A percentile compares a stretch with the other conserved stretches of the same genome.
Evolutionary conservation across 139 green algal species (phyloP).

Genomic region (Axilococcus clingmanii): DNA sequence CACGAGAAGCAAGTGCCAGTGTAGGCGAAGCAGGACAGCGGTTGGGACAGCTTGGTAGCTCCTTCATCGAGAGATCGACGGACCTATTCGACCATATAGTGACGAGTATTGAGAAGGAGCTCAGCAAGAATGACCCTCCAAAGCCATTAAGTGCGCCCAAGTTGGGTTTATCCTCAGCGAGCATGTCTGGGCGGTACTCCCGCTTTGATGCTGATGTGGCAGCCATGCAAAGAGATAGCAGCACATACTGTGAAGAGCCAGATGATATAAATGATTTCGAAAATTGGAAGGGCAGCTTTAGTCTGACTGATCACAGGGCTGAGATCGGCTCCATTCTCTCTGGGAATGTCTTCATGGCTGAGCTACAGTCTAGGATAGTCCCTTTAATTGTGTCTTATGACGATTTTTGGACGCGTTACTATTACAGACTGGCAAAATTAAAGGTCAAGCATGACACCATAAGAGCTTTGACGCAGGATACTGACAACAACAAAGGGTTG

Average conservation of each 20-base stretch:
- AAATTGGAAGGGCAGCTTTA: conserved; percentile 38
- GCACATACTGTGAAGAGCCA: conserved; percentile 92
- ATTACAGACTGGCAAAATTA: conserved; percentile 67
- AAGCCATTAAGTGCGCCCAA: background rate
- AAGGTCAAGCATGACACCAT: conserved; percentile 30
- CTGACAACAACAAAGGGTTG: too few relatives aligned
- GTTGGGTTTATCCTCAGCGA: background rate
- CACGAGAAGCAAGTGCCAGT: conserved; percentile 37
- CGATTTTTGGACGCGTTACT: conserved; percentile 89
- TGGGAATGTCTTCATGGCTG: conserved; percentile 64
- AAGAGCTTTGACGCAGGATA: conserved; percentile 40
- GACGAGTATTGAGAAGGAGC: conserved; percentile 51
- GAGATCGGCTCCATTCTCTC: conserved; percentile 54
- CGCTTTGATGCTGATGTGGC: conserved; percentile 62
- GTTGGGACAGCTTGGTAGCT: conserved; percentile 17
- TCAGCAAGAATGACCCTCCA: background rate
- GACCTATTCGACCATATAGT: conserved; percentile 54
- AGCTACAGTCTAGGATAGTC: conserved; percentile 76
- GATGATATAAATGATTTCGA: conserved; percentile 66
- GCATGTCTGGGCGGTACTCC: conserved; percentile 36
- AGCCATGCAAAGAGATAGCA: conserved; percentile 81
- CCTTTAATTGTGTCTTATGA: conserved; percentile 85
- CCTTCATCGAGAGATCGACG: conserved; percentile 7
- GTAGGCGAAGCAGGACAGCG: conserved; percentile 4
- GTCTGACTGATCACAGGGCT: conserved; percentile 27